Evolutionary conservation across 345 rosid species (phyloP).

Genomic region (Syzygium jambos): DNA sequence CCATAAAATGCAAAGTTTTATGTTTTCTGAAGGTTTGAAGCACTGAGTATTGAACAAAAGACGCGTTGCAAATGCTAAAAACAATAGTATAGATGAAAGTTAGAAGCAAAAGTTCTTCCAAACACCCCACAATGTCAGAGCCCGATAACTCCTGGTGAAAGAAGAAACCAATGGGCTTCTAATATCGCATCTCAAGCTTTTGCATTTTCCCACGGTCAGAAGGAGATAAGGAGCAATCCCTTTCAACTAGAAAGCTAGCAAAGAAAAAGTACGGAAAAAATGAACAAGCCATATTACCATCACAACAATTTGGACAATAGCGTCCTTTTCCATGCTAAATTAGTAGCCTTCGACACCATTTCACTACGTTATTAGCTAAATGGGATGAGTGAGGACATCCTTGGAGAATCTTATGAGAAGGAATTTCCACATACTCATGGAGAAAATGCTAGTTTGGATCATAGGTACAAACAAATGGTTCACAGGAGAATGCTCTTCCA

Average conservation of each 20-base stretch:
- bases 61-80: not conserved
- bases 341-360: no score
- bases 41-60: fast-evolving
- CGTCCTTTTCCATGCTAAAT: no score
- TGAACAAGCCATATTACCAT: not conserved
- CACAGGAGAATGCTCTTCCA: not conserved
- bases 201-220: not conserved
- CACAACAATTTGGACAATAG: no score
- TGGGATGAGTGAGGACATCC: no score
- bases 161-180: not conserved
- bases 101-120: not conserved
- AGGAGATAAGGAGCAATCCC: not conserved
- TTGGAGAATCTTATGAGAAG: no score
- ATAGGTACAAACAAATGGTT: not conserved
- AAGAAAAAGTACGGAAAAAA: no score
- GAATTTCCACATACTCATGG: not conserved
- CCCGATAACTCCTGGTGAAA: fast-evolving
- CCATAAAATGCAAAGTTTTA: not conserved
- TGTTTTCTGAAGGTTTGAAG: not conserved
- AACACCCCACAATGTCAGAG: fast-evolving
- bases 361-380: no score
- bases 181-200: not conserved
- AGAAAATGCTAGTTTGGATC: not conserved
- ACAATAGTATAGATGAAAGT: not conserved
- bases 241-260: not conserved